These are phyloP conservation scores for Solanum gandarillasii DNA, from an alignment of 257 asterid genomes.

Conservation along the genomic window DNA sequence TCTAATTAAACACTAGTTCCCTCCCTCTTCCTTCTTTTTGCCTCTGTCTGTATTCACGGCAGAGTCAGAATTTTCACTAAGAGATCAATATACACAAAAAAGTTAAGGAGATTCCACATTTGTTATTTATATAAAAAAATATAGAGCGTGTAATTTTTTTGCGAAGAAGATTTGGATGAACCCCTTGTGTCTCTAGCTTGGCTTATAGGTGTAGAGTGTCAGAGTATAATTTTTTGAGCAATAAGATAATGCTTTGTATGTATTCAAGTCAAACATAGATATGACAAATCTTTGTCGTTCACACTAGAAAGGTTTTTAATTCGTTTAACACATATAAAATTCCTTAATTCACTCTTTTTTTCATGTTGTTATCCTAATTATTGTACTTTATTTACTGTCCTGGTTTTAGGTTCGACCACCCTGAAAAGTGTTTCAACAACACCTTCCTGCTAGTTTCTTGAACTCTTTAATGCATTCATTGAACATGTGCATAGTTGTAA, in stretches of 20 bases:
- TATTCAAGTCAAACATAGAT: constrained; percentile 5
- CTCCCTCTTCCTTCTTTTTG: not conserved
- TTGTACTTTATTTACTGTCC: not conserved
- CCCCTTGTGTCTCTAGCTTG: not conserved
- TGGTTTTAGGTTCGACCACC: not conserved
- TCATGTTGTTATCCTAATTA: not conserved
- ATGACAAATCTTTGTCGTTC: constrained; percentile 6
- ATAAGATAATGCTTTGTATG: not conserved
- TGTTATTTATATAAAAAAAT: not conserved
- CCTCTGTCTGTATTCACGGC: not conserved
- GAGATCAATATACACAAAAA: not conserved
- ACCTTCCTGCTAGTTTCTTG: not conserved
- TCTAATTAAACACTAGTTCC: not conserved
- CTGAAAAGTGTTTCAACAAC: not conserved
- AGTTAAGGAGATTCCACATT: not conserved
- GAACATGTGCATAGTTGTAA: not conserved
- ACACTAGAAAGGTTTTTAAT: not conserved
- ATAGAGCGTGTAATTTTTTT: not conserved
- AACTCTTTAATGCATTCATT: not conserved
- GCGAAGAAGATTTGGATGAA: not conserved
- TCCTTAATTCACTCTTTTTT: not conserved
- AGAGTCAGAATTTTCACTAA: not conserved
- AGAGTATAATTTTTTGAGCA: not conserved
- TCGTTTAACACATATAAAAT: not conserved
- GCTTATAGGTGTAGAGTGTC: not conserved